Evolutionary conservation across 257 asterid species (phyloP), one percentile per base, ranked within the genome.

Genomic region (Misopates orontium): DNA sequence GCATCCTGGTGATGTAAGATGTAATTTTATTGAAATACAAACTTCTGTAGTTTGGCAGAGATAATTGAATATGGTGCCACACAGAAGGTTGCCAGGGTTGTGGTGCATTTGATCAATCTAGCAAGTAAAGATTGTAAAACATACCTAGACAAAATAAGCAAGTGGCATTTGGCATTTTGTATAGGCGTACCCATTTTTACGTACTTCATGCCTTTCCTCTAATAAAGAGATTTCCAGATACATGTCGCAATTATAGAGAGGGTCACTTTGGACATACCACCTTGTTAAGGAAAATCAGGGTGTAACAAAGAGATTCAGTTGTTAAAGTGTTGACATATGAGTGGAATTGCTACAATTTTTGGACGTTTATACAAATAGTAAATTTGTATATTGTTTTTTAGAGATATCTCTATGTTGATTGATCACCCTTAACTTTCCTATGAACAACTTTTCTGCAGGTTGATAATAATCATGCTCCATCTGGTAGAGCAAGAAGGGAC

Each of bases 401-500:
- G 10, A 36, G 49, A 44, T 56, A 18, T 60, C 49, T 68, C 60
- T 57, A 25, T n/a, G 17, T 50, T 50, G 14, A 49, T 67, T 19
- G 41, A 40, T 45, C 20, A 58, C 36, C 47, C 25, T 66, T 25
- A 28, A 57, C 67, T 58, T 32, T 28, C 67, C 45, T 57, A 17
- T 20, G 23, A 51, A 67, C 55, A 44, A 50, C 67, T 22, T 40
- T 60, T 74, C 72, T 71, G 83, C 91, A 91, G 96, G 91, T 78
- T n/a, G 86, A 79, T 75, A 75, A 50, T 44, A 62, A 66, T 76
- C 90, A 85, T 56, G 76, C 86, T 69, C 56, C 92, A 69, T 85
- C 95, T 19, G 96, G 96, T 60, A 85, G 96, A 74, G 95, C 95
- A 67, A 85, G 98, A 79, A 83, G 98, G 78, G 96, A 88, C 83